Conservation (phyloP, 202 grass and related monocot genomes). For the Bolboschoenoplectus hybrid region DNA sequence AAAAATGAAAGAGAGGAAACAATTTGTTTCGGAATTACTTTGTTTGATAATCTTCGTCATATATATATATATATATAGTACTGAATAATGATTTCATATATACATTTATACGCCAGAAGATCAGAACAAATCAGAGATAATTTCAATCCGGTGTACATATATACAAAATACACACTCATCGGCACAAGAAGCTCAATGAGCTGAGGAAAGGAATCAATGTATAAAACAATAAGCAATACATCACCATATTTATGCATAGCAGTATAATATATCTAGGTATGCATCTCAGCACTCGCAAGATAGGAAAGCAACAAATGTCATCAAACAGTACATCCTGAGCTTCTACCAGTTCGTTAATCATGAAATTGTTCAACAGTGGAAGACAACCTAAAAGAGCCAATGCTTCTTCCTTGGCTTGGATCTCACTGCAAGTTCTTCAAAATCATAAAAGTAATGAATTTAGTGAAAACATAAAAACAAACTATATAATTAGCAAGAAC, state of each 20-base stretch:
- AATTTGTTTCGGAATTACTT: not conserved
- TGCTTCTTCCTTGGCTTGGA: constrained; percentile 96
- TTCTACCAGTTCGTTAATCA: not conserved
- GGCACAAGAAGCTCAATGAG: constrained; percentile 6
- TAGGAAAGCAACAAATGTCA: not conserved
- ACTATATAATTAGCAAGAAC: not conserved
- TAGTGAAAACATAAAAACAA: constrained; percentile 7
- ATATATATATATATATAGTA: not conserved
- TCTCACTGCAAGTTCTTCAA: constrained; percentile 66
- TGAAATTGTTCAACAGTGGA: not conserved
- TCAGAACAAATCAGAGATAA: constrained; percentile 25
- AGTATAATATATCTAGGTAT: constrained; percentile 25
- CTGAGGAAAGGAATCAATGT: constrained; percentile 26
- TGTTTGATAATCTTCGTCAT: not conserved
- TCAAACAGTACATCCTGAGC: not conserved
- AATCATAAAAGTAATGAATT: constrained; percentile 30
- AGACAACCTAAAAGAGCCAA: constrained; percentile 69
- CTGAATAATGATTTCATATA: constrained; percentile 8
- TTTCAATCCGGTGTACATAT: constrained; percentile 23
- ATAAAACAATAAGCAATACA: constrained; percentile 33
- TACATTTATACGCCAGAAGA: constrained; percentile 5
- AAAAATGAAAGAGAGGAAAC: not conserved
- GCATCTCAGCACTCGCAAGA: not conserved
- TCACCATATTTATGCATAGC: constrained; percentile 16
- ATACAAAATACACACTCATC: constrained; percentile 14